phyloP scores from a whole-genome alignment of 306 rosid species.

The Rosa lucieae region DNA sequence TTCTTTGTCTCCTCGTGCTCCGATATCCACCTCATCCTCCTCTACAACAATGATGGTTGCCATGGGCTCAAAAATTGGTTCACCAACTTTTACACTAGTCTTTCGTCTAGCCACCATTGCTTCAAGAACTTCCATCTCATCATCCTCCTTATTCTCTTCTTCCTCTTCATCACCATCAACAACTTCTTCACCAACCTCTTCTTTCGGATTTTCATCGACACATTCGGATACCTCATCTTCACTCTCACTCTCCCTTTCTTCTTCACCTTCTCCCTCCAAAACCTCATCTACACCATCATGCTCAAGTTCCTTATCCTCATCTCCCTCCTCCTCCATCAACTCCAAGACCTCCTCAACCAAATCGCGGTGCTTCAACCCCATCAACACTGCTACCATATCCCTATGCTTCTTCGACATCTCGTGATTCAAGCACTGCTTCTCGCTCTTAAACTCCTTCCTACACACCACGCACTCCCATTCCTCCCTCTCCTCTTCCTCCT shows the following conservation, averaged over 20 bases:
- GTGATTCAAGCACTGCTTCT: background rate
- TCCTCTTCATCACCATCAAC: background rate
- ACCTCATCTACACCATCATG: background rate
- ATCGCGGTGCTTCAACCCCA: background rate
- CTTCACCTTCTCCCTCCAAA: background rate
- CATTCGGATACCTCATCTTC: background rate
- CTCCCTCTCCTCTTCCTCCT: background rate
- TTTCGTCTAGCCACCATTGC: background rate
- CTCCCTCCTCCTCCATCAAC: background rate
- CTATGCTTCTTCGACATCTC: constrained; percentile 2
- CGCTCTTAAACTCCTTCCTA: constrained; percentile 2
- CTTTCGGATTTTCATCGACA: background rate
- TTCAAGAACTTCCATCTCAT: background rate
- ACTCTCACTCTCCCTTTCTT: background rate
- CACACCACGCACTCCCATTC: background rate
- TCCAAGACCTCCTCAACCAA: background rate
- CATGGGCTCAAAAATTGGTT: background rate
- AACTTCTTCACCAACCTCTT: background rate
- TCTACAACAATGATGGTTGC: background rate
- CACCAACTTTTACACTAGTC: background rate
- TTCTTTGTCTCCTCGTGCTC: background rate
- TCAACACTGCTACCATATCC: background rate
- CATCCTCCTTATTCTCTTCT: background rate
- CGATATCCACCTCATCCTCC: background rate
- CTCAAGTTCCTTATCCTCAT: background rate